Conservation (phyloP, 495 filamentous ascomycete genomes). For the Daldinia bambusicola region DNA sequence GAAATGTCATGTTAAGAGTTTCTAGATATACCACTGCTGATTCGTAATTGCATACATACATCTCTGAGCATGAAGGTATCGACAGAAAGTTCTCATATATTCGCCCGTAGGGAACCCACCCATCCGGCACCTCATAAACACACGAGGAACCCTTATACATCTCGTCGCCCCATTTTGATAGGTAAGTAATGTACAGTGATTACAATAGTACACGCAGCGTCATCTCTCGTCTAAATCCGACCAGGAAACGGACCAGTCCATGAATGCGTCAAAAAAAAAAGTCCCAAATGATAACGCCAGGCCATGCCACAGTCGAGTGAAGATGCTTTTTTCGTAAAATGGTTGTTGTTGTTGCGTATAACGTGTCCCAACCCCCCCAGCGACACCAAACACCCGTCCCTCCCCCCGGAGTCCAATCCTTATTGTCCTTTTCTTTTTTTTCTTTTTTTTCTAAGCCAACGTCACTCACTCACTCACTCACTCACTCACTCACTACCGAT, state of each 20-base stretch:
- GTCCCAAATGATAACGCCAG: conserved; percentile 52
- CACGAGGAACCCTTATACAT: neutral
- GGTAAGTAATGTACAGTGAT: conserved; percentile 32
- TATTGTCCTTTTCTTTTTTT: neutral
- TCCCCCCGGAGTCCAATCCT: neutral
- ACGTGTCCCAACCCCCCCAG: conserved; percentile 6
- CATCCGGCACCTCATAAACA: neutral
- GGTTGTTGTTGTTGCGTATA: conserved; percentile 21
- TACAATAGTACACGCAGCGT: conserved; percentile 25
- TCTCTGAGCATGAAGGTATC: too few relatives aligned
- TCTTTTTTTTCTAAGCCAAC: neutral
- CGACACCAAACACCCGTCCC: conserved; percentile 14
- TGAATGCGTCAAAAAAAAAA: conserved; percentile 41
- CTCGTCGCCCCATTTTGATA: conserved; percentile 6
- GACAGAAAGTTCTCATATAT: neutral
- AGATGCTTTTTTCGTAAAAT: conserved; percentile 49
- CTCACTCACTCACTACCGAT: conserved; percentile 63
- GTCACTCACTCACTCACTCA: conserved; percentile 38
- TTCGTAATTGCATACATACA: neutral
- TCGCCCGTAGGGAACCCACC: neutral
- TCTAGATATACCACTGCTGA: neutral
- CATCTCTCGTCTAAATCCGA: conserved; percentile 20
- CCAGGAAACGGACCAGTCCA: conserved; percentile 19
- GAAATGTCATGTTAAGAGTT: neutral
- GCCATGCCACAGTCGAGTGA: conserved; percentile 62